These are phyloP conservation scores for Wickerhamiella shivajii DNA, from an alignment of 805 yeast genomes.

Conservation along the genomic window DNA sequence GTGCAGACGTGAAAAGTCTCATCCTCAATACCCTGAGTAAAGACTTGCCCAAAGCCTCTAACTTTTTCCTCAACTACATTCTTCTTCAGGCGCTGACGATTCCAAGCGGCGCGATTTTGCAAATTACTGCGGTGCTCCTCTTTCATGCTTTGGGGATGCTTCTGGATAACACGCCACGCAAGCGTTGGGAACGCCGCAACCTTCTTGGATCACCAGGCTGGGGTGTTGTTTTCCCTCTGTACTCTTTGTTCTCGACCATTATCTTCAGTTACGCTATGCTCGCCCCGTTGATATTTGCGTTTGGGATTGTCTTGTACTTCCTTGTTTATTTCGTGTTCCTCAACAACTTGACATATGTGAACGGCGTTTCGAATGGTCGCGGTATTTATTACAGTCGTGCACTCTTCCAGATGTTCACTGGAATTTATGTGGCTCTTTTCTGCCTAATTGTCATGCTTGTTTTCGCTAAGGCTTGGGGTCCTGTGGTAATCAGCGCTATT, in stretches of 20 bases:
- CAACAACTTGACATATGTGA: slow-evolving; percentile 63
- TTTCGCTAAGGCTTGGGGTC: slow-evolving; percentile 93
- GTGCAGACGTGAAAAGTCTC: slow-evolving; percentile 36
- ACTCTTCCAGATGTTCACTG: slow-evolving; percentile 72
- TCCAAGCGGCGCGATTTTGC: slow-evolving; percentile 64
- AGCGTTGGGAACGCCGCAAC: slow-evolving; percentile 69
- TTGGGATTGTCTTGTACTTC: slow-evolving; percentile 55
- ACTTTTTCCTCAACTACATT: slow-evolving; percentile 76
- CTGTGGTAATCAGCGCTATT: slow-evolving; percentile 61
- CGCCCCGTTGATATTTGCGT: slow-evolving; percentile 70
- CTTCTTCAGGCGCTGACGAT: slow-evolving; percentile 67
- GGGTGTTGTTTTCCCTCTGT: slow-evolving; percentile 72
- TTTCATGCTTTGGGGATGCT: slow-evolving; percentile 55
- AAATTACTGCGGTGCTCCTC: slow-evolving; percentile 56
- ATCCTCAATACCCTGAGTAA: slow-evolving; percentile 49
- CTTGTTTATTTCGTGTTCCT: slow-evolving; percentile 63
- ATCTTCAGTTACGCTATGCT: slow-evolving; percentile 64
- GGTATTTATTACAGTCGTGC: slow-evolving; percentile 85
- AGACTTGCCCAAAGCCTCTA: slow-evolving; percentile 78
- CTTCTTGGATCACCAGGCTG: slow-evolving; percentile 53
- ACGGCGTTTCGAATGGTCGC: slow-evolving; percentile 55
- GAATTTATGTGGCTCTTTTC: slow-evolving; percentile 75
- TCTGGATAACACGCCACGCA: slow-evolving; percentile 79
- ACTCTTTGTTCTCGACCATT: slow-evolving; percentile 61
- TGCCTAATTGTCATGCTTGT: slow-evolving; percentile 76